Evolutionary conservation across 2,329 filamentous ascomycete genomes (phyloP).

Genomic region (Botrytis pseudocinerea): DNA sequence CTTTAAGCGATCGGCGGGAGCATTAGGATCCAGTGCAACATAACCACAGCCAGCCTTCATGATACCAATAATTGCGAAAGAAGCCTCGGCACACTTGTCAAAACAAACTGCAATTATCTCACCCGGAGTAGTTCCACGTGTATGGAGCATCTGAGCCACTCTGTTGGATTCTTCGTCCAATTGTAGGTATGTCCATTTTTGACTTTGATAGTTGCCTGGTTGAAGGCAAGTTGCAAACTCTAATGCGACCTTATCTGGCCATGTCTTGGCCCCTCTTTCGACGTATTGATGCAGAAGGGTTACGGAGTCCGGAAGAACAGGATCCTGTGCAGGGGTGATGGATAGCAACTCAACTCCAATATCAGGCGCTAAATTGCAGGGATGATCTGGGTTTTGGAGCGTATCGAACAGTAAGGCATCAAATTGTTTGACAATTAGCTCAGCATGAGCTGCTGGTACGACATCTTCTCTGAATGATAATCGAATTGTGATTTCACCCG

Average conservation of each 20-base stretch:
- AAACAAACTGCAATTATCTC: constrained; percentile 46
- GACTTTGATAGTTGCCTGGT: constrained; percentile 47
- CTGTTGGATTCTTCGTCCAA: constrained; percentile 70
- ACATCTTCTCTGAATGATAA: constrained; percentile 66
- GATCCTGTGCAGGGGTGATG: constrained; percentile 60
- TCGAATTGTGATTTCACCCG: constrained; percentile 57
- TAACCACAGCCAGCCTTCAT: constrained; percentile 44
- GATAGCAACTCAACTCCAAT: constrained; percentile 55
- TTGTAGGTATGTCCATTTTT: constrained; percentile 72
- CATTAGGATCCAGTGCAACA: constrained; percentile 45
- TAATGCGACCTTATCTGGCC: constrained; percentile 66
- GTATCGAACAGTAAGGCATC: constrained; percentile 65
- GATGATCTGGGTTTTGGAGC: constrained; percentile 49
- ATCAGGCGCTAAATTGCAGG: constrained; percentile 32
- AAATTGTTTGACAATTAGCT: constrained; percentile 68
- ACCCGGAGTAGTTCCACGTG: constrained; percentile 53
- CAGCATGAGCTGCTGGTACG: constrained; percentile 68
- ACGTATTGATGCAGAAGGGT: constrained; percentile 76
- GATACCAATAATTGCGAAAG: constrained; percentile 43
- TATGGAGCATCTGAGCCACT: constrained; percentile 64
- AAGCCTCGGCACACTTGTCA: constrained; percentile 43
- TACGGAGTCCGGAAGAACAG: constrained; percentile 56
- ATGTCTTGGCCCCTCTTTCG: constrained; percentile 57
- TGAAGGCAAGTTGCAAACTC: constrained; percentile 69
- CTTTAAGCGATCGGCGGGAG: constrained; percentile 40